Evolutionary conservation across 176 grass and related monocot species (phyloP), one percentile per base, ranked within the genome.

Genomic region (Bromus sterilis): DNA sequence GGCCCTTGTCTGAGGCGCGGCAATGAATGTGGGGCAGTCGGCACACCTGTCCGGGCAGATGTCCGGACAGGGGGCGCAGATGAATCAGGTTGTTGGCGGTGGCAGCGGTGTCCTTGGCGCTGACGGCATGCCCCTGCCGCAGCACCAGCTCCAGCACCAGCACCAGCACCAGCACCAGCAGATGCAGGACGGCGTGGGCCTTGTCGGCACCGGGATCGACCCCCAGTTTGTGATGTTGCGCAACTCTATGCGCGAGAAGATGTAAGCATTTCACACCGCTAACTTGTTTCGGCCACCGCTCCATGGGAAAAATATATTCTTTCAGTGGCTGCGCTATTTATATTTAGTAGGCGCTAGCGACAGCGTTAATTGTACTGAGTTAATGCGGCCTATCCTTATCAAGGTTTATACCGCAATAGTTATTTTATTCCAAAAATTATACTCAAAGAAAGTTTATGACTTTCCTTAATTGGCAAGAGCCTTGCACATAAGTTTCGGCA

Each of bases 11-110:
- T 86, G 84, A 86, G 30, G 74, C 43, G 64, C 7, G 4, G 89
- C 78, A 49, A 94, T 94, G 92, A 91, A 94, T 91, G 80, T 88
- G 48, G 88, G 83, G 31, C 92, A 89, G 81, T 80, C 91, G 56
- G 63, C 92, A 21, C 92, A 87, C 84, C 84, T 94, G 86, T 80
- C 80, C 20, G 89, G 60, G 14, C 60, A 63, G 60, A 59, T 94
- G 79, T 88, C 88, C 0, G 89, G 83, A 34, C 86, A 89, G 80
- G 84, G 75, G 4, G 37, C 79, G 28, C 80, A 88, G 83, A 83
- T 83, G 72, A 91, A 88, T 46, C 89, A 94, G 87, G 76, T 75
- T 11, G 57, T 62, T 2, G 51, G 73, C 15, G 63, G 74, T 9
- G 58, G 67, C 35, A 66, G 35, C 36, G 72, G 79, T 1, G 6